phyloP scores from a whole-genome alignment of 768 basidiomycete genomes.

The Pleurotus salmoneostramineus region DNA sequence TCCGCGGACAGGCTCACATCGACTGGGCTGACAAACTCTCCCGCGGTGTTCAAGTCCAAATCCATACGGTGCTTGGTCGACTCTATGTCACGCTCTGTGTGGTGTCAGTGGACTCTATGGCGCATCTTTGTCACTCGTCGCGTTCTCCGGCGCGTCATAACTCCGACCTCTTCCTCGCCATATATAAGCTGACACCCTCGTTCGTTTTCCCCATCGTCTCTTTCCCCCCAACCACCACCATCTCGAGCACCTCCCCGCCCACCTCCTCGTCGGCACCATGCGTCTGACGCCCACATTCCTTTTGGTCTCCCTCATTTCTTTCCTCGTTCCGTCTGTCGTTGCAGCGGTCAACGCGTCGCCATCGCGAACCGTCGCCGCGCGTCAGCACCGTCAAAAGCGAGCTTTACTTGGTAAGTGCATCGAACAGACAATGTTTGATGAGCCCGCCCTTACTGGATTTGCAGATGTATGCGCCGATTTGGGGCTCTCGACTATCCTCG shows the following conservation, averaged over 20 bases:
- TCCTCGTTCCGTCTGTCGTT: constrained; percentile 3
- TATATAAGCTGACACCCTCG: not conserved
- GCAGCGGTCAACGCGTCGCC: not conserved
- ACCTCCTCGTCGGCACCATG: constrained; percentile 4
- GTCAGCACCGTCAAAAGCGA: constrained; percentile 7
- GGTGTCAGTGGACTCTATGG: not conserved
- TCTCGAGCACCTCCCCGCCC: not conserved
- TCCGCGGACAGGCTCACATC: not conserved
- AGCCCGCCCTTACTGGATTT: not conserved
- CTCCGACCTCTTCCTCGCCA: not conserved
- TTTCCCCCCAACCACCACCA: not conserved
- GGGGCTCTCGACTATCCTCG: constrained; percentile 4
- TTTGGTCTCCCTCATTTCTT: constrained; percentile 6
- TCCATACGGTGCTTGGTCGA: too few species aligned
- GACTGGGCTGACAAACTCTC: too few species aligned
- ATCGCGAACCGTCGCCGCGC: constrained; percentile 5
- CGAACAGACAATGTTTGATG: not conserved
- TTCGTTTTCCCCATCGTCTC: not conserved
- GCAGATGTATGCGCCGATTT: constrained; percentile 12
- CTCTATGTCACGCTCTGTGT: too few species aligned
- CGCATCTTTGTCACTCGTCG: not conserved
- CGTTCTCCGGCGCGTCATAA: not conserved
- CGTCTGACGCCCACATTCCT: constrained; percentile 11
- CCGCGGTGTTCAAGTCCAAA: too few species aligned
- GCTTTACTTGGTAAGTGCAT: constrained; percentile 2